Base-by-base conservation (phyloP, 2,329 filamentous ascomycete species). In the Decorospora gaudefroyi region DNA sequence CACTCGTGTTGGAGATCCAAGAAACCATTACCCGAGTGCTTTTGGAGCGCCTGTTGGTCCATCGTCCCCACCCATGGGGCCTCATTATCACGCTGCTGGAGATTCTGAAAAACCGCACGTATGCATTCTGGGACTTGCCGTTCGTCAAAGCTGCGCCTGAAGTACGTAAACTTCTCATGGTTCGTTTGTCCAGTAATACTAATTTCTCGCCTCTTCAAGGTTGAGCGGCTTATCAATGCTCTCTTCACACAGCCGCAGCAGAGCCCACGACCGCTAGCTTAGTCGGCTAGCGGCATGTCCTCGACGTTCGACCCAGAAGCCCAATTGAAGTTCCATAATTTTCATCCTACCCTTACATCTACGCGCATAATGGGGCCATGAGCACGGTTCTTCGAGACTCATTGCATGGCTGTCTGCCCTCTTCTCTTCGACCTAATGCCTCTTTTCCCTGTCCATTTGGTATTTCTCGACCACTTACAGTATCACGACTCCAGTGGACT, bases 21-120 rank as follows among this genome's bases (percentile, higher is more conserved):
- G 87, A 97, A 73, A 89, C 95, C 68, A 92, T 99, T 46, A 89
- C 90, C 38, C 84, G 92, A 32, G 84, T 96, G 16, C 76, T 99
- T 31, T 78, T 96, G 25, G 93, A 99, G 77, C 84, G 93, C 34
- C 77, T 96, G 32, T 82, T 95, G 47, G 87, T 90, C 15, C 90
- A 89, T 69, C 90, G 91, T 74, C 92, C 92, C 38, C 92, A 97
- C 68, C 92, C 95, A 12, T 97, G 92, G 92, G 95, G 95, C 9
- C 76, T 99, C 29, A 85, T 96, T 67, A 85, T 91, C 51, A 92
- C 90, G 23, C 80, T 95, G 49, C 76, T 93, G 52, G 93, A 97
- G 74, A 80, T 99, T 44, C 78, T 95, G 57, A 95, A 95, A 77
- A 96, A 95, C 68, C 85, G 88, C 40, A 88, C 85, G 65, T 95